phyloP scores from a whole-genome alignment of 2,329 filamentous ascomycete species.

The Xylariomycetidae sp. region DNA sequence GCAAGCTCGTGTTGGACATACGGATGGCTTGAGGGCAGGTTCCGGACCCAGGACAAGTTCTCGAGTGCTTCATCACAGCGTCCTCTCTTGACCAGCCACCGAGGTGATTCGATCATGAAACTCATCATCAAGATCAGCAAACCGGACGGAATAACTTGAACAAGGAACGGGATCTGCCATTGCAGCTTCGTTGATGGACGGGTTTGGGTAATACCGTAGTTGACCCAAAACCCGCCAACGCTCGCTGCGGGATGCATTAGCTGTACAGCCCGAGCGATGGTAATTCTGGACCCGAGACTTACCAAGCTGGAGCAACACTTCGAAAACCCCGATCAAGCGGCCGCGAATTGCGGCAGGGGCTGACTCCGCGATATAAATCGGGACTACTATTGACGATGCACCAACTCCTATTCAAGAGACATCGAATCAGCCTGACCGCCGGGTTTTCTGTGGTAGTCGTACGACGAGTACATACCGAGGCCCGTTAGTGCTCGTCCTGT shows the following conservation, averaged over 20 bases:
- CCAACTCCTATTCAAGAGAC: too few relatives aligned
- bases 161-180: neutral
- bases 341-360: slow-evolving; percentile 39
- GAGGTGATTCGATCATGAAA: slow-evolving; percentile 1
- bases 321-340: slow-evolving; percentile 39
- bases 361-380: slow-evolving; percentile 26
- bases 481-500: slow-evolving; percentile 38
- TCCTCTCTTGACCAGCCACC: neutral
- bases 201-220: neutral
- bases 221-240: neutral
- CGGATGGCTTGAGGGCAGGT: neutral
- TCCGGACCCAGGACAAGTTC: neutral
- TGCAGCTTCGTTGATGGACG: neutral
- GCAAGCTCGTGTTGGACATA: slow-evolving; percentile 1
- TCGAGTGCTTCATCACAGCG: neutral
- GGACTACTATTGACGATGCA: slow-evolving; percentile 35
- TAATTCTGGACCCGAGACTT: too few relatives aligned
- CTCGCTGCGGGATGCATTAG: too few relatives aligned
- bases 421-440: too few relatives aligned
- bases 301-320: too few relatives aligned
- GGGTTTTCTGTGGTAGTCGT: too few relatives aligned
- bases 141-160: neutral
- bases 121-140: neutral
- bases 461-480: slow-evolving; percentile 14
- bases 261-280: too few relatives aligned